phyloP scores from a whole-genome alignment of 2,329 filamentous ascomycete genomes.

The Amylocarpus encephaloides region DNA sequence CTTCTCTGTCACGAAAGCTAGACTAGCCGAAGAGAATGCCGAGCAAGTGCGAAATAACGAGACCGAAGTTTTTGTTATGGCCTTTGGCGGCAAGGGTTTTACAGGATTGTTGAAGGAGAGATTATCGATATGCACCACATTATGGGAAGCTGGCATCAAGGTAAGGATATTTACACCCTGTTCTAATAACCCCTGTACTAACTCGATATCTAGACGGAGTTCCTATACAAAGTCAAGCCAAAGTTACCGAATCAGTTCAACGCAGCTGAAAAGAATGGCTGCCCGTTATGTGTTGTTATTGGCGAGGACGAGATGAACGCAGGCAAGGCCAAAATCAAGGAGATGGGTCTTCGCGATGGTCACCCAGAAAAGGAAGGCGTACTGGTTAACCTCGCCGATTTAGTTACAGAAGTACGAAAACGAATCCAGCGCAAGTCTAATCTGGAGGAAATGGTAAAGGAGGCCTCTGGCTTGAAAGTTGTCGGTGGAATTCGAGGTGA shows the following conservation, averaged over 20 bases:
- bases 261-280: slow-evolving; percentile 69
- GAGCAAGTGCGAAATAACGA: slow-evolving; percentile 59
- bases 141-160: slow-evolving; percentile 88
- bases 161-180: slow-evolving; percentile 34
- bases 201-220: slow-evolving; percentile 58
- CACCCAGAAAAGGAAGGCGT: slow-evolving; percentile 89
- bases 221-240: slow-evolving; percentile 83
- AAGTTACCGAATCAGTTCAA: slow-evolving; percentile 89
- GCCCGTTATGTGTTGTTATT: slow-evolving; percentile 82
- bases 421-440: slow-evolving; percentile 36
- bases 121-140: slow-evolving; percentile 66
- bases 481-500: slow-evolving; percentile 28
- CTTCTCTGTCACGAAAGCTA: slow-evolving; percentile 82
- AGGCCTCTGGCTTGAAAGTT: slow-evolving; percentile 28
- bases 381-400: slow-evolving; percentile 56
- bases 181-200: background rate
- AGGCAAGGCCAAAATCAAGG: slow-evolving; percentile 85
- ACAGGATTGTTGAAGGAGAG: slow-evolving; percentile 75
- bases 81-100: slow-evolving; percentile 82
- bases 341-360: slow-evolving; percentile 69
- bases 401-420: slow-evolving; percentile 57
- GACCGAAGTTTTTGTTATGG: slow-evolving; percentile 92
- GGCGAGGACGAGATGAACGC: slow-evolving; percentile 82
- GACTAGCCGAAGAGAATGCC: slow-evolving; percentile 55
- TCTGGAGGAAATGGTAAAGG: slow-evolving; percentile 24